A percentile compares a stretch with the other conserved stretches of the same genome.
Conservation (phyloP, 352 stramenopile genomes). For the Stramenopiles sp. region DNA sequence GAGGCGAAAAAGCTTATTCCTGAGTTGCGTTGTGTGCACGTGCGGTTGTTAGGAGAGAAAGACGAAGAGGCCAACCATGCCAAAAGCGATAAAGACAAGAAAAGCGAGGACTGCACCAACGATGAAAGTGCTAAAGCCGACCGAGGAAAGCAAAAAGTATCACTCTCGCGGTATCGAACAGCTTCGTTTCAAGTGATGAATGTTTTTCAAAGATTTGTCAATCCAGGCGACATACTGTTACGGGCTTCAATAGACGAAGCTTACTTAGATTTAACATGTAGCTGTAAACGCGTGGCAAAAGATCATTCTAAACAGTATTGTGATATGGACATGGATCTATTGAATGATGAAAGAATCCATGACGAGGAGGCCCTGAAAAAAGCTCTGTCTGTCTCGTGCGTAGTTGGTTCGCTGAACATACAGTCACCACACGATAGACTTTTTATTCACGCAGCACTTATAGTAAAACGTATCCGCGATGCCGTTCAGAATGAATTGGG, state of each 20-base stretch:
- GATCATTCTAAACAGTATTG: not conserved
- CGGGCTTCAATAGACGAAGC: conserved; percentile 22
- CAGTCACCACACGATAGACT: not conserved
- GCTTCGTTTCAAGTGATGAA: conserved; percentile 20
- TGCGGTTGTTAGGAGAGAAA: not conserved
- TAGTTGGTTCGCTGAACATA: not conserved
- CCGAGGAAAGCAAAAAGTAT: conserved; percentile 13
- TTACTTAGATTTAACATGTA: conserved; percentile 19
- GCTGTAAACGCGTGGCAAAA: not conserved
- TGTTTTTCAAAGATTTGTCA: conserved; percentile 14
- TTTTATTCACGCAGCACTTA: conserved; percentile 9
- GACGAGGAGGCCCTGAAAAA: not conserved
- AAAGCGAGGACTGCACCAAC: not conserved
- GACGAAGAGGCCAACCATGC: not conserved
- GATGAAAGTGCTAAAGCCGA: not conserved
- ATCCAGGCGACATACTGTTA: conserved; percentile 5
- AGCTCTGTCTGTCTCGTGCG: not conserved
- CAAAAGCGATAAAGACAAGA: not conserved
- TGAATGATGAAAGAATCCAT: not conserved
- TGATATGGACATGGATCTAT: not conserved
- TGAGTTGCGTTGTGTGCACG: conserved; percentile 17
- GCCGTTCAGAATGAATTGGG: conserved; percentile 18
- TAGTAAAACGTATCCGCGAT: conserved; percentile 20
- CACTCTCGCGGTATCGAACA: conserved; percentile 13
- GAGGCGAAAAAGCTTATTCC: conserved; percentile 17